Conservation (phyloP, 2,329 filamentous ascomycete genomes). For the Microcera coccophila region DNA sequence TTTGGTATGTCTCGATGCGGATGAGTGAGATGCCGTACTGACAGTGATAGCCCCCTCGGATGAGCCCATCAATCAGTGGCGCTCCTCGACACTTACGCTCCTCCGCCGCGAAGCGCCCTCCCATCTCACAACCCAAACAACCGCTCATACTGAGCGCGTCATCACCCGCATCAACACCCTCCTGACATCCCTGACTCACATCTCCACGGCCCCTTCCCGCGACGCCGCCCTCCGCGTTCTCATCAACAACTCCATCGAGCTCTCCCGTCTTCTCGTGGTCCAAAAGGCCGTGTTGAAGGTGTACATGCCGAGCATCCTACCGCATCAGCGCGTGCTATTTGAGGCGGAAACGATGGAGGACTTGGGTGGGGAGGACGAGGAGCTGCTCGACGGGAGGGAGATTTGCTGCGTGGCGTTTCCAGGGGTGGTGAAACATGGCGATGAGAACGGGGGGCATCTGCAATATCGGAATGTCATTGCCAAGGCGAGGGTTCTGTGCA, state of each 20-base stretch:
- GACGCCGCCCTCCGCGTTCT: conserved; percentile 53
- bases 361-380: conserved; percentile 59
- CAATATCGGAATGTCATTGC: conserved; percentile 61
- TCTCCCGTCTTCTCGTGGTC: conserved; percentile 53
- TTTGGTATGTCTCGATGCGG: conserved; percentile 33
- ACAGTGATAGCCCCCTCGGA: conserved; percentile 37
- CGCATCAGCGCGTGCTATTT: conserved; percentile 54
- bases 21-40: background rate
- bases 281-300: conserved; percentile 58
- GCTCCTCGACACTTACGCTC: conserved; percentile 59
- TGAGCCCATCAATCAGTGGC: conserved; percentile 62
- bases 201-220: conserved; percentile 39
- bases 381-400: conserved; percentile 47
- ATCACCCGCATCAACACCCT: conserved; percentile 47
- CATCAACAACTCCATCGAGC: conserved; percentile 50
- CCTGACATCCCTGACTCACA: conserved; percentile 47
- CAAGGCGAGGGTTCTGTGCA: conserved; percentile 63
- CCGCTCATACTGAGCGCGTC: conserved; percentile 39
- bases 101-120: conserved; percentile 51
- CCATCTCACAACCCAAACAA: conserved; percentile 45
- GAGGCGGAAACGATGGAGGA: conserved; percentile 62
- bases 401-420: conserved; percentile 63
- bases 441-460: conserved; percentile 59
- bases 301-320: conserved; percentile 50
- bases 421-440: conserved; percentile 59